Evolutionary conservation across 1,284 basidiomycete genomes (phyloP).

Genomic region (Ceratobasidium sp.): DNA sequence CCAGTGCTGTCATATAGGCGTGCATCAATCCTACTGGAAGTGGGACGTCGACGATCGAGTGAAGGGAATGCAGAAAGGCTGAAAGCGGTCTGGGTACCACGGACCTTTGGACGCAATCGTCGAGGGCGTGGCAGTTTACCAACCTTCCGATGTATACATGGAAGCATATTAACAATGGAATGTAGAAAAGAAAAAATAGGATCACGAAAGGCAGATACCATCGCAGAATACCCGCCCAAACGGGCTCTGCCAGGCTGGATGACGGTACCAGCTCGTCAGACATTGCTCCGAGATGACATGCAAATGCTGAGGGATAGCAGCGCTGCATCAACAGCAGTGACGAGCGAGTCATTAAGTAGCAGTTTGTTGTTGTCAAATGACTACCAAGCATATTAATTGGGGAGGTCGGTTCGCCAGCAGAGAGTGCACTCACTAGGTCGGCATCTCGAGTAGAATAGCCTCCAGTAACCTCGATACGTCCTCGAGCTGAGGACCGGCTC

Average conservation of each 20-base stretch:
- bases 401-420: not conserved
- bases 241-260: not conserved
- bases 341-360: slow-evolving; percentile 2
- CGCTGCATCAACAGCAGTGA: not conserved
- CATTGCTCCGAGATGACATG: not conserved
- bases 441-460: not conserved
- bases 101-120: not conserved
- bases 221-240: not conserved
- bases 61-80: not conserved
- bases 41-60: not conserved
- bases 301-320: not conserved
- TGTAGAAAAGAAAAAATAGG: not conserved
- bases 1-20: not conserved
- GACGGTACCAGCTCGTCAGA: not conserved
- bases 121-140: not conserved
- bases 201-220: slow-evolving; percentile 3
- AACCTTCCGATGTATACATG: not conserved
- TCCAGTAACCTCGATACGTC: not conserved
- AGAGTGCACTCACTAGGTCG: not conserved
- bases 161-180: not conserved
- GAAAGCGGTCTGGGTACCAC: not conserved
- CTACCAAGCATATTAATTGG: not conserved
- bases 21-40: slow-evolving; percentile 4
- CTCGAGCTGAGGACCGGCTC: not conserved
- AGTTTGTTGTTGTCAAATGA: not conserved